A percentile compares a stretch with the other conserved stretches of the same genome.
phyloP scores from a whole-genome alignment of 441 rosid genomes.

The Gossypium gossypioides region DNA sequence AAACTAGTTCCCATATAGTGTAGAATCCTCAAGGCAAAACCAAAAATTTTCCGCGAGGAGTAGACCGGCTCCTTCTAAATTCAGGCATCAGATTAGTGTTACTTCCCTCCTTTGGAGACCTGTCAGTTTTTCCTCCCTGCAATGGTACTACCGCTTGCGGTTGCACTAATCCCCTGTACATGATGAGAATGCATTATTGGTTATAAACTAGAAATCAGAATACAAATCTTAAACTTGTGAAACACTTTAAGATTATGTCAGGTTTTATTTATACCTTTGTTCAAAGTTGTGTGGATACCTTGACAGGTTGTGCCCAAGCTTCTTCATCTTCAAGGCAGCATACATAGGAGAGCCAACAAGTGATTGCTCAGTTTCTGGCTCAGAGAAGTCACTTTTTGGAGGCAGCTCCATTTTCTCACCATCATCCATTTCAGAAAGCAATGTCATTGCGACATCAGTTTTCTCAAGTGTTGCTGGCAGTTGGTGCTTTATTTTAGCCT shows the following conservation, averaged over 20 bases:
- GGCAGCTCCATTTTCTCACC: constrained; percentile 34
- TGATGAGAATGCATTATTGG: not conserved
- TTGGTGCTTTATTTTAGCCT: constrained; percentile 55
- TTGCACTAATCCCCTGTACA: constrained; percentile 38
- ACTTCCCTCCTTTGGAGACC: constrained; percentile 42
- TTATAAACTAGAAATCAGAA: constrained; percentile 7
- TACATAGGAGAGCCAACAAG: constrained; percentile 32
- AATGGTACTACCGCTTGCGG: constrained; percentile 31
- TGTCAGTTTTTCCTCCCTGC: constrained; percentile 35
- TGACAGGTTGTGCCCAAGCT: constrained; percentile 37
- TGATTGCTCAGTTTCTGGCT: constrained; percentile 54
- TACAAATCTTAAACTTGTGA: not conserved
- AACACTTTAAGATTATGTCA: not conserved
- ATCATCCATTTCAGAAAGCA: constrained; percentile 37
- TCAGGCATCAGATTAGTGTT: constrained; percentile 40
- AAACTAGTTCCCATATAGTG: constrained; percentile 9
- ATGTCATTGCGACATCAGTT: constrained; percentile 38
- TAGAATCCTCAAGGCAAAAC: constrained; percentile 37
- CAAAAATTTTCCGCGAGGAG: constrained; percentile 67
- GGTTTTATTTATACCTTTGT: constrained; percentile 36
- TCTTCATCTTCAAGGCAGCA: constrained; percentile 37
- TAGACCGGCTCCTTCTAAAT: constrained; percentile 68
- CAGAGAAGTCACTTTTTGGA: constrained; percentile 56
- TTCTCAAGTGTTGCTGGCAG: constrained; percentile 44
- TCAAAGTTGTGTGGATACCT: constrained; percentile 49